Conservation (phyloP, 768 basidiomycete genomes). For the Phylloporus scabripes region DNA sequence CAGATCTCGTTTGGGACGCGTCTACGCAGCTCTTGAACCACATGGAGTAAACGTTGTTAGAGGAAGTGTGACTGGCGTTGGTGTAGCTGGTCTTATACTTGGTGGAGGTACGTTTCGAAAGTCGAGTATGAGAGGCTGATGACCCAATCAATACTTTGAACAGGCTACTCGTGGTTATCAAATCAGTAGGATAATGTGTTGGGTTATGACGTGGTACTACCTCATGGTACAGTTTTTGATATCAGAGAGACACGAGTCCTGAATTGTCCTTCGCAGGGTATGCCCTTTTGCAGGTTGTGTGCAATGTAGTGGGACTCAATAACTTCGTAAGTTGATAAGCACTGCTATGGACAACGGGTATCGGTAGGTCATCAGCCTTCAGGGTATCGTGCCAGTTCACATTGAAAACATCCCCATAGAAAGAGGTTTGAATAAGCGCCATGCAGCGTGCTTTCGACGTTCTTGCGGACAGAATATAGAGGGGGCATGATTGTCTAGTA, state of each 20-base stretch:
- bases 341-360: background rate
- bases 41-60: slow-evolving; percentile 52
- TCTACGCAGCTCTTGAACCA: slow-evolving; percentile 46
- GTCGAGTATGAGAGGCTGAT: background rate
- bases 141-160: background rate
- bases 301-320: slow-evolving; percentile 38
- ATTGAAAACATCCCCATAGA: slow-evolving; percentile 49
- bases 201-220: slow-evolving; percentile 49
- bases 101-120: slow-evolving; percentile 43
- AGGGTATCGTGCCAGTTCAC: slow-evolving; percentile 57
- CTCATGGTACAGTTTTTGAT: slow-evolving; percentile 36
- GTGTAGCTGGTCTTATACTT: slow-evolving; percentile 52
- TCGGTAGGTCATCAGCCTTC: background rate
- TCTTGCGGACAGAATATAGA: background rate
- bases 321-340: slow-evolving; percentile 41
- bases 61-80: slow-evolving; percentile 47
- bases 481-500: no score
- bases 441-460: background rate
- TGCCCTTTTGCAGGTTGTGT: background rate
- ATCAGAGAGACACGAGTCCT: slow-evolving; percentile 31
- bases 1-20: slow-evolving; percentile 56
- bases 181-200: slow-evolving; percentile 56
- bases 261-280: slow-evolving; percentile 43
- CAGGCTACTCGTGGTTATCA: slow-evolving; percentile 40
- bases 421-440: slow-evolving; percentile 52